Evolutionary conservation across 2,329 filamentous ascomycete species (phyloP), one percentile per base, ranked within the genome.

Genomic region (Alternaria sp.): DNA sequence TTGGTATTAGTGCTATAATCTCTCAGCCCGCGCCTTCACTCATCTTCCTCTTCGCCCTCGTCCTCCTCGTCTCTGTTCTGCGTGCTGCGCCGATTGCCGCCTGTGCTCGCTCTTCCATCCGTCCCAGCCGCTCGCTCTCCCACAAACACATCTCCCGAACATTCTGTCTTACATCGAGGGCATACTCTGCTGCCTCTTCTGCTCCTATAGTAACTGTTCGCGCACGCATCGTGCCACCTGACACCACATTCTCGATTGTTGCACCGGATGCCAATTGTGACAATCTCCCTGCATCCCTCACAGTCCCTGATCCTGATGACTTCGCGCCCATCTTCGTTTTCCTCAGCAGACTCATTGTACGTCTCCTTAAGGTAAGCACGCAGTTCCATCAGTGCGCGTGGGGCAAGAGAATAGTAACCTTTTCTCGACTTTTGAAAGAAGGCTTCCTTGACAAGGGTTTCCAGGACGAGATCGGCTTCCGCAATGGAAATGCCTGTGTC

Each of bases 261-360:
- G 44, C 75, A 78, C 40, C 75, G 59, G 4, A 74, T 57, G 2
- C 76, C 86, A 65, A 91, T 82, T 0, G 94, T 99, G 41, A 98
- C 87, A 63, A 98, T 90, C 66, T 97, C 93, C 77, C 89, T 91
- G 79, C 95, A 99, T 0, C 92, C 93, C 73, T 91, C 87, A 76
- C 95, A 99, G 64, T 89, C 88, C 80, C 95, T 97, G 76, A 99
- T 91, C 64, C 89, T 88, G 18, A 53, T 43, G 74, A 92, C 64
- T 11, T 74, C 78, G 1, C 80, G 80, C 0, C 81, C 75, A 34
- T 87, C 87, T 10, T 87, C 87, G 2, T 84, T 83, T 10, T 61
- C 63, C 14, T 62, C 59, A 1, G 87, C 86, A 0, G 85, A 81
- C 57, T 96, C 92, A 74, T 99, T 98, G 79, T 97, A 99, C 28